Conservation (phyloP, 768 basidiomycete species). For the Boletus edulis region DNA sequence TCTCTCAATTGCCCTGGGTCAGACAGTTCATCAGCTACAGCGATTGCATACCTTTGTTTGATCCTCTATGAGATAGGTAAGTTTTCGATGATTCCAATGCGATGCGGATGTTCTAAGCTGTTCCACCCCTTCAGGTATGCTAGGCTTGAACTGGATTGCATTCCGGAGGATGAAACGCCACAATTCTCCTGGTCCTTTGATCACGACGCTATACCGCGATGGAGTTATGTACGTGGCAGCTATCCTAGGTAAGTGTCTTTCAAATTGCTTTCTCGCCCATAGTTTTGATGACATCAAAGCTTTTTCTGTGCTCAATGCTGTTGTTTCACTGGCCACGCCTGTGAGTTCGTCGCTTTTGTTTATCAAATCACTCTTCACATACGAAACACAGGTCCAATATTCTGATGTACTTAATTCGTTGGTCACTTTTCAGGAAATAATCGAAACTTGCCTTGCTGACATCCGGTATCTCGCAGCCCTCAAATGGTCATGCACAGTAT, state of each 20-base stretch:
- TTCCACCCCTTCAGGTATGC: slow-evolving; percentile 8
- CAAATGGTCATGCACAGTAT: slow-evolving; percentile 23
- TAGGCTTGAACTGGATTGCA: slow-evolving; percentile 15
- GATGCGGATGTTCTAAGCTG: background rate
- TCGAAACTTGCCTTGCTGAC: background rate
- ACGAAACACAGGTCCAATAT: slow-evolving; percentile 8
- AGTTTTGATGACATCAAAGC: slow-evolving; percentile 1
- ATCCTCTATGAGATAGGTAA: slow-evolving; percentile 18
- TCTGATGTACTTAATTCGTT: slow-evolving; percentile 18
- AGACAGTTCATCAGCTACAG: slow-evolving; percentile 3
- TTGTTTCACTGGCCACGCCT: slow-evolving; percentile 4
- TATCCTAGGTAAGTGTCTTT: slow-evolving; percentile 10
- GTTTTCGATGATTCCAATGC: background rate
- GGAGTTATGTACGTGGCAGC: slow-evolving; percentile 17
- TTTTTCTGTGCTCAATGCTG: slow-evolving; percentile 18
- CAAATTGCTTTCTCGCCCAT: background rate
- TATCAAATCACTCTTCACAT: background rate
- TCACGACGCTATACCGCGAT: slow-evolving; percentile 16
- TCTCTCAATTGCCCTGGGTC: slow-evolving; percentile 8
- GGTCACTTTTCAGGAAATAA: background rate
- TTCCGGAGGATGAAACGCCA: slow-evolving; percentile 15
- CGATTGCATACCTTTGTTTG: slow-evolving; percentile 7
- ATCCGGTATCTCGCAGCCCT: slow-evolving; percentile 3
- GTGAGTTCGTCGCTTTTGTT: background rate
- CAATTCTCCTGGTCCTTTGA: slow-evolving; percentile 2